These are phyloP conservation scores for Aspergillus felis DNA, from an alignment of 2,329 filamentous ascomycete genomes.

Conservation along the genomic window DNA sequence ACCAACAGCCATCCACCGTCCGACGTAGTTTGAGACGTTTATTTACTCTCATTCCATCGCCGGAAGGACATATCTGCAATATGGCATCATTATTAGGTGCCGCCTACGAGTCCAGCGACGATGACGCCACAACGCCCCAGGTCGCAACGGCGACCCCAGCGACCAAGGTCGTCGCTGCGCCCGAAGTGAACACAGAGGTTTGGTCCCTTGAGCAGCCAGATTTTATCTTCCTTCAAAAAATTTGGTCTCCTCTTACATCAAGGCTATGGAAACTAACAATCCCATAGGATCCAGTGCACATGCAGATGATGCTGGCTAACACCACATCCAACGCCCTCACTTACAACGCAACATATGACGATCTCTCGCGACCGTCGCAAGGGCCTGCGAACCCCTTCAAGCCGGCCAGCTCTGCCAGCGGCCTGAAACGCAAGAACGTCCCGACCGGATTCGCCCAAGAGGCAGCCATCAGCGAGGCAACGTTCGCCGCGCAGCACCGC, in stretches of 20 bases:
- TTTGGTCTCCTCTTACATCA: not conserved
- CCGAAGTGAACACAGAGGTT: conserved; percentile 55
- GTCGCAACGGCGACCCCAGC: conserved; percentile 27
- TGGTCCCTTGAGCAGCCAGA: conserved; percentile 37
- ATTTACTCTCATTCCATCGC: not conserved
- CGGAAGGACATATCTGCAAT: not conserved
- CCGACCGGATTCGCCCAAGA: conserved; percentile 85
- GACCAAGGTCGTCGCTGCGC: conserved; percentile 45
- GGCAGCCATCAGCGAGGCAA: conserved; percentile 82
- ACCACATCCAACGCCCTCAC: conserved; percentile 48
- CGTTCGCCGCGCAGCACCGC: conserved; percentile 82
- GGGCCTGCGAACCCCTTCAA: conserved; percentile 75
- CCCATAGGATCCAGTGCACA: conserved; percentile 46
- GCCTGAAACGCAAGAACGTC: conserved; percentile 72
- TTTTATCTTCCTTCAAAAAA: not conserved
- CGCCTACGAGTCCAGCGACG: conserved; percentile 48
- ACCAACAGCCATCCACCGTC: conserved; percentile 7
- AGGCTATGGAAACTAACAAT: conserved; percentile 34
- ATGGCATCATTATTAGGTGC: conserved; percentile 45
- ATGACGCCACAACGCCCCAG: conserved; percentile 33
- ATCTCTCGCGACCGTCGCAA: conserved; percentile 61
- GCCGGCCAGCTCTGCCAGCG: conserved; percentile 50
- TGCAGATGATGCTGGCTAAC: conserved; percentile 51
- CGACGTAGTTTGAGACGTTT: conserved; percentile 6
- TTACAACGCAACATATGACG: conserved; percentile 63